Base-by-base conservation (phyloP, 345 rosid species). In the Bruguiera sexangula region DNA sequence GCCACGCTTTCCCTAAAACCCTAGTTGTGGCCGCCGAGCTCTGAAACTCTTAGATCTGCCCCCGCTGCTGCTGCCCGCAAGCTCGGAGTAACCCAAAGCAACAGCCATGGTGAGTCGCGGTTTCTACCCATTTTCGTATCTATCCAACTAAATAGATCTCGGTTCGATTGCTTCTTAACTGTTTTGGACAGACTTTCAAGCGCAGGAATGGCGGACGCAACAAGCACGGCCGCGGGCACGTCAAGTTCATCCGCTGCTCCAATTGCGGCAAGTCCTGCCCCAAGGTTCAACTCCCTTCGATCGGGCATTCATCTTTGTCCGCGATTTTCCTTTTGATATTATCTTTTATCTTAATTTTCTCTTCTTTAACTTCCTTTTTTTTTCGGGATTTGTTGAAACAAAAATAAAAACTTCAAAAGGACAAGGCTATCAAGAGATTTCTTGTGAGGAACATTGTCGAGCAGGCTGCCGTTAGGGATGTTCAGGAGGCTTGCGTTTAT, bases 241-340 rank as follows among this genome's bases (percentile, higher is more conserved):
- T 87, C 73, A 92, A 92, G 62, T 85, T 88, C 70, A 86, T 92
- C 27, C 91, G 96, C 74, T 92, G 98, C 81, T 90, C 98, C 71
- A 92, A 92, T 81, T 90, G 98, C 72, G 98, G 95, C n/a, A 92
- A 92, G 36, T 88, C 95, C 81, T 92, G 98, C 75, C 96, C 98
- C 0, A 92, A 92, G 87, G 96, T 88, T 56, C 48, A 7, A 6
- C 24, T 15, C 29, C 24, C 9, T 21, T 15, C 36, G 10, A 63
- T 5, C 8, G 9, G 10, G 6, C 53, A 2, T 27, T 32, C 18
- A 27, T 11, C 18, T 13, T 1, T 43, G 5, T 39, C 13, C 50
- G 18, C 0, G 15, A 2, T 29, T 32, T 50, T 62, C n/a, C 30
- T 16, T 39, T 15, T 6, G 6, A 29, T 8, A 18, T 64, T 69